Base-by-base conservation (phyloP, 305 asterid species). In the Fraxinus baroniana region DNA sequence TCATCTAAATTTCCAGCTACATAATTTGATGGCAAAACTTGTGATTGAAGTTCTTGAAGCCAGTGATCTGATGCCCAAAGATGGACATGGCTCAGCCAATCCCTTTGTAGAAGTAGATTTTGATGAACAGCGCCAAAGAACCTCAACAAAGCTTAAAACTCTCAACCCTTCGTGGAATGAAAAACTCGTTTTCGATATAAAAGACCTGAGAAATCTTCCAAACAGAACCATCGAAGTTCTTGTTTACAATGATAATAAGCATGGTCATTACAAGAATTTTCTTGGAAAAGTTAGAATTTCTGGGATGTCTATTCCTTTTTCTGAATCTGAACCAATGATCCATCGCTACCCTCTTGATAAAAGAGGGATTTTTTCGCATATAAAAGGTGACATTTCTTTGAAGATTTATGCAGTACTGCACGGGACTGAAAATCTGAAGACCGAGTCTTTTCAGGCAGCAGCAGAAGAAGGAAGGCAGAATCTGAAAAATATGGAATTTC, bases 21-120 rank as follows among this genome's bases (percentile, higher is more conserved):
- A 22, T 36, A 72, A 7, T 55, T 74, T 44, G 24, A 93, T 94
- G 97, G 92, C 97, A 72, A 89, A 86, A 89, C 93, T 95, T 18
- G 89, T 92, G 66, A 93, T 92, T 30, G 94, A 94, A 91, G 94
- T 95, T 75, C 78, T 95, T 28, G 97, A 93, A 17, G 98, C 99
- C 57, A 88, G 88, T 77, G 97, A 94, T 84, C 97, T 95, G 24
- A 92, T 94, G 97, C 97, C 99, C 2, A 95, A 95, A 90, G 98
- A 95, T 81, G 97, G 97, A 1, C 94, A 92, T 36, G 98, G 98
- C 18, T 91, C 94, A 28, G 94, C 99, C 30, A 94, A 88, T 82
- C 97, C 98, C 7, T 94, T 91, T 77, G 98, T 91, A 1, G 97
- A 95, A 78, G 95, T 95, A 4, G 92, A 94, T 8, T 95, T 94